Base-by-base conservation (phyloP, 139 green algal genomes). In the Desmodesmus armatus region DNA sequence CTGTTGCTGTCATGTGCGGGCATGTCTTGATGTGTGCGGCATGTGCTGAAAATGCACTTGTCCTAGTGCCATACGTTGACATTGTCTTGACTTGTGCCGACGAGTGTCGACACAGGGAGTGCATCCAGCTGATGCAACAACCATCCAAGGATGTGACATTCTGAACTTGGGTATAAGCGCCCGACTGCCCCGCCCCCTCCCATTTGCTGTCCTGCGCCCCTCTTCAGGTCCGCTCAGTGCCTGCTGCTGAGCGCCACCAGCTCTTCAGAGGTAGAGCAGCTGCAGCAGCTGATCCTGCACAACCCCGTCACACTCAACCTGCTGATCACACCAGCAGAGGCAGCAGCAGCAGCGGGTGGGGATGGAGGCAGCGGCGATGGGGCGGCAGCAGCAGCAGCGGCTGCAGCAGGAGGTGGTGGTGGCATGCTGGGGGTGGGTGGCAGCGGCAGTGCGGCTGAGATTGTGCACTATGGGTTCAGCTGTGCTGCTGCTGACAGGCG, bases 181-280 rank as follows among this genome's bases (percentile, higher is more conserved):
- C n/a, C n/a, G n/a, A n/a, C n/a, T n/a, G n/a, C n/a, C n/a, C n/a
- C n/a, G n/a, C n/a, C n/a, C n/a, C n/a, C n/a, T n/a, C n/a, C n/a
- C n/a, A n/a, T n/a, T n/a, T n/a, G n/a, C n/a, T n/a, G n/a, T n/a
- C n/a, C n/a, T n/a, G n/a, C n/a, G n/a, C n/a, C n/a, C n/a, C n/a
- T n/a, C n/a, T n/a, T n/a, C n/a, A n/a, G n/a, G n/a, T 82, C 76
- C n/a, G 76, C 76, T 25, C 97, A 99, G 88, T 98, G 94, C 90
- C 85, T 99, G 87, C 94, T 99, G 19, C 96, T 98, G 92, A 95
- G 89, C 47, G 96, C 96, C 63, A 99, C 96, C n/a, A 92, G 86
- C 69, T 93, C 71, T 43, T 82, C 83, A 0, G 95, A 97, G 31
- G 91, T 98, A 67, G 93, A 98, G 86, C 79, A 88, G 19, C 88